Conservation (phyloP, 176 grass and related monocot species). For the Aegilops bicornis region DNA sequence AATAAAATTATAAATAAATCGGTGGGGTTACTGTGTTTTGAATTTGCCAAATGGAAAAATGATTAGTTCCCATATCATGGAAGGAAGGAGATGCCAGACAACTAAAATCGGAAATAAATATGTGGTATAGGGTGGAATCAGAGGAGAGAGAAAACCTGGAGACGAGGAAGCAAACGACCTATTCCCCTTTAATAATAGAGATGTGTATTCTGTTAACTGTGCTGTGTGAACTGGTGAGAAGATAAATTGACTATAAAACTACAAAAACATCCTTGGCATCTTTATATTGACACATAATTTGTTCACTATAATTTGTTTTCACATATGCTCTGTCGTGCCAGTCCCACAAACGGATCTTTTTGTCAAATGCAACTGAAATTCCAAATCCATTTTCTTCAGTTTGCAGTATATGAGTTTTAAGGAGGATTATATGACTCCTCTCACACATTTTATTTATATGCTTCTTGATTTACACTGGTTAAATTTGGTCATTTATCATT, state of each 20-base stretch:
- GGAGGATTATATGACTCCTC: neutral
- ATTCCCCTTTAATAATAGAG: too few species aligned
- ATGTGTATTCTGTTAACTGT: slow-evolving; percentile 9
- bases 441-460: neutral
- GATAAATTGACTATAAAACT: neutral
- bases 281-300: neutral
- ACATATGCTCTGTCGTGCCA: neutral
- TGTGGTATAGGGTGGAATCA: too few species aligned
- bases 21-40: too few species aligned
- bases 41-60: too few species aligned
- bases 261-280: neutral
- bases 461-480: slow-evolving; percentile 4
- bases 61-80: too few species aligned
- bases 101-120: too few species aligned
- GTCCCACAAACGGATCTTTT: neutral
- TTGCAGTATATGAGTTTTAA: slow-evolving; percentile 6
- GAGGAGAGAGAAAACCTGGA: too few species aligned
- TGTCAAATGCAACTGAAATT: neutral
- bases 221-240: neutral
- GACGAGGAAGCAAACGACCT: too few species aligned
- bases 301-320: neutral
- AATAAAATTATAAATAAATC: too few species aligned
- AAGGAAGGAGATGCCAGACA: too few species aligned
- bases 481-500: neutral
- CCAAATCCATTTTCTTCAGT: neutral